phyloP scores from a whole-genome alignment of 129 eudicot genomes.

The Pulicaria dysenterica region DNA sequence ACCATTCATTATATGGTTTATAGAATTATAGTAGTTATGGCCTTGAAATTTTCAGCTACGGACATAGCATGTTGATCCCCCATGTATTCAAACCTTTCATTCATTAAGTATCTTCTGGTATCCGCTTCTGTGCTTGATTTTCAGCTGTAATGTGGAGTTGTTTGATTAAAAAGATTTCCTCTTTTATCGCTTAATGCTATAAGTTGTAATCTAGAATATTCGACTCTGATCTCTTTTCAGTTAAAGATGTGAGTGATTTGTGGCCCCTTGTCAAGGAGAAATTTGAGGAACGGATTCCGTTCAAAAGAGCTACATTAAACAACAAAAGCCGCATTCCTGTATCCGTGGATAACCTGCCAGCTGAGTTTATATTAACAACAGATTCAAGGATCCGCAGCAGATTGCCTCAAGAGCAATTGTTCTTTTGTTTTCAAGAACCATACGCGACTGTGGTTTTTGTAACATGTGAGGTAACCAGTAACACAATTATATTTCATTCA shows the following conservation, averaged over 20 bases:
- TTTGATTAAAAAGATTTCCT: background rate
- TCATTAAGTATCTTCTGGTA: no score
- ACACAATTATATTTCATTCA: background rate
- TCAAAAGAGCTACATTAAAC: slow-evolving; percentile 69
- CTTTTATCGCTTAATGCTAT: no score
- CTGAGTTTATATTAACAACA: slow-evolving; percentile 74
- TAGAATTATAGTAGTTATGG: no score
- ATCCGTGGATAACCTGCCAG: slow-evolving; percentile 63
- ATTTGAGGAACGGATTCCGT: slow-evolving; percentile 79
- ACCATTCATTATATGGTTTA: no score
- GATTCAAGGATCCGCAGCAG: slow-evolving; percentile 86
- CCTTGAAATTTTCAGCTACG: no score
- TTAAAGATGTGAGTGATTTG: slow-evolving; percentile 91
- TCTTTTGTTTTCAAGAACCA: slow-evolving; percentile 95
- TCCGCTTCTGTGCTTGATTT: no score
- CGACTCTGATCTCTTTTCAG: slow-evolving; percentile 42
- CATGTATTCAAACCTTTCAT: no score
- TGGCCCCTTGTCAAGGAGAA: slow-evolving; percentile 81
- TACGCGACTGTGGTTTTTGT: slow-evolving; percentile 89
- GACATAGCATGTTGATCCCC: no score
- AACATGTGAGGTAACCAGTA: slow-evolving; percentile 75
- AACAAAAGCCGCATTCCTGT: slow-evolving; percentile 87
- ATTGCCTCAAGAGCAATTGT: slow-evolving; percentile 73
- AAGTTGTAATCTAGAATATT: slow-evolving; percentile 3
- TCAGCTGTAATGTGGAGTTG: background rate